phyloP scores from a whole-genome alignment of 192 early-diverging fungal species.

The Obelidium mucronatum region DNA sequence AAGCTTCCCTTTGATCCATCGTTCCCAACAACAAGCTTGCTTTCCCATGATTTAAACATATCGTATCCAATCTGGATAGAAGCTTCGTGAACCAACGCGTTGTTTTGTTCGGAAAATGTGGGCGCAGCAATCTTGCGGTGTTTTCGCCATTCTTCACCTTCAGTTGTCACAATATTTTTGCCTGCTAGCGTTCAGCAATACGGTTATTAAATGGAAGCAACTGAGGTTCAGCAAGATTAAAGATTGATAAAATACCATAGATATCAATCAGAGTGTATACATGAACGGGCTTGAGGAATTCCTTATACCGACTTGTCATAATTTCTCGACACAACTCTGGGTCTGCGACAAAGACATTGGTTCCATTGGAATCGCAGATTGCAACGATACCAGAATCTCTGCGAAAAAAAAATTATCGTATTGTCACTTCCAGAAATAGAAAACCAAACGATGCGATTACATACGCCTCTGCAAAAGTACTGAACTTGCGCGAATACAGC shows the following conservation, averaged over 20 bases:
- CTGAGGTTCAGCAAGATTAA: background rate
- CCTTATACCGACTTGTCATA: slow-evolving; percentile 10
- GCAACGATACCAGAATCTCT: too few relatives aligned
- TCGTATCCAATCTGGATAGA: slow-evolving; percentile 15
- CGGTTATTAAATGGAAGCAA: background rate
- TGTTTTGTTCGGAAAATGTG: slow-evolving; percentile 41
- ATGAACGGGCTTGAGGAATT: slow-evolving; percentile 41
- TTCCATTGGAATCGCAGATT: background rate
- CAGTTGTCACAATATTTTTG: slow-evolving; percentile 43
- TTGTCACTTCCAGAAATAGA: too few relatives aligned
- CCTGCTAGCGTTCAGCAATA: background rate
- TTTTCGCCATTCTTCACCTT: slow-evolving; percentile 39
- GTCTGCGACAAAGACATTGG: slow-evolving; percentile 1
- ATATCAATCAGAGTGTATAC: slow-evolving; percentile 35
- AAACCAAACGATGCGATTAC: too few relatives aligned
- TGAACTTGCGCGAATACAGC: too few relatives aligned
- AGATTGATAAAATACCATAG: slow-evolving; percentile 12
- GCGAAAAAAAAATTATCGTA: too few relatives aligned
- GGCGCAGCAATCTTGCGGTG: slow-evolving; percentile 44
- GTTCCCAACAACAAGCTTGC: background rate
- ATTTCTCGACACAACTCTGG: slow-evolving; percentile 8
- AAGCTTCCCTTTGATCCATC: too few relatives aligned
- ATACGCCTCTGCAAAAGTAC: too few relatives aligned
- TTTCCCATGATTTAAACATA: slow-evolving; percentile 36
- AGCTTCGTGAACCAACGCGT: slow-evolving; percentile 27